Conservation (phyloP, 1,139 yeast species). For the Candida albicans region DNA sequence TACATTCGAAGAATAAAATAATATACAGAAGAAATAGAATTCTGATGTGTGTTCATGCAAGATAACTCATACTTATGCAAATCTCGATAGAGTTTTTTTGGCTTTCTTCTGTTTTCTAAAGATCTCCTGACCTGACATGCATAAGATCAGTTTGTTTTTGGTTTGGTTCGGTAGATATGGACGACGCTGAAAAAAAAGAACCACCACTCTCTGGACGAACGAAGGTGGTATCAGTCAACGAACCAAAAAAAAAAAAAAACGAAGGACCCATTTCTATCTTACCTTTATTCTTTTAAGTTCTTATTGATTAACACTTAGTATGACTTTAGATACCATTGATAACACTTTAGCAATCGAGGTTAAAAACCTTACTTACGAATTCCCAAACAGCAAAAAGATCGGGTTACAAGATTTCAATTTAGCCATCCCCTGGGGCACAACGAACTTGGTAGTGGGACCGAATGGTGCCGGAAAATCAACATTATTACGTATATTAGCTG, state of each 20-base stretch:
- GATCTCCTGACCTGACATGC: too few species aligned
- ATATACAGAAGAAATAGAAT: too few species aligned
- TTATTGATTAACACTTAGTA: neutral
- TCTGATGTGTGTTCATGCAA: too few species aligned
- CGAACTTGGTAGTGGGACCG: conserved; percentile 84
- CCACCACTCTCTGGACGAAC: too few species aligned
- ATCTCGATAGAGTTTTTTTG: too few species aligned
- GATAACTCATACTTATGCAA: too few species aligned
- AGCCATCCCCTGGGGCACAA: conserved; percentile 64
- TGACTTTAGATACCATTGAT: conserved; percentile 9
- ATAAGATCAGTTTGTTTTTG: too few species aligned
- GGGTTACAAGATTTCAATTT: conserved; percentile 69
- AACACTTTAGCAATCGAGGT: conserved; percentile 59
- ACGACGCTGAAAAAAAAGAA: too few species aligned
- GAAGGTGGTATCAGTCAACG: too few species aligned
- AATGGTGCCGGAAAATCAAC: conserved; percentile 98
- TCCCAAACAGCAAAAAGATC: conserved; percentile 58
- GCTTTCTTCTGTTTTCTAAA: too few species aligned
- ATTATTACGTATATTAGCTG: conserved; percentile 77
- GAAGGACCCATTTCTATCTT: neutral
- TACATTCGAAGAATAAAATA: too few species aligned
- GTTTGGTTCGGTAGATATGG: too few species aligned
- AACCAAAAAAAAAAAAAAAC: neutral
- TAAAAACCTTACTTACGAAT: conserved; percentile 64
- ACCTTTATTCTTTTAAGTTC: neutral